These are phyloP conservation scores for Biscogniauxia marginata DNA, from an alignment of 2,329 filamentous ascomycete species.

Conservation along the genomic window DNA sequence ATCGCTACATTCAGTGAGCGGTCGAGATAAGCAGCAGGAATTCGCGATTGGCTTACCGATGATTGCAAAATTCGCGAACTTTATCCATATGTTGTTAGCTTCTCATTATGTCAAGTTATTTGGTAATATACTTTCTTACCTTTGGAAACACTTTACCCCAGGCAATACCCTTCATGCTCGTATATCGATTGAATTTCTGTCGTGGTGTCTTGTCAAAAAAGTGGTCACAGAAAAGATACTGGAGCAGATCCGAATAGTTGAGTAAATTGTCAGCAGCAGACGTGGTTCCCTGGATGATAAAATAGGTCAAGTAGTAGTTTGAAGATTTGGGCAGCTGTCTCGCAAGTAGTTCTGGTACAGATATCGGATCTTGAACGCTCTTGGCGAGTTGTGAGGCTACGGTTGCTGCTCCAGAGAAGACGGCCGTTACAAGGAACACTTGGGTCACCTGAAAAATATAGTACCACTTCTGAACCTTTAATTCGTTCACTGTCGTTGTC, in stretches of 20 bases:
- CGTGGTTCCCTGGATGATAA: constrained; percentile 70
- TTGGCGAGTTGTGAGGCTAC: constrained; percentile 27
- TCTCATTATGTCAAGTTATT: constrained; percentile 36
- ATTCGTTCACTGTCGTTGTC: constrained; percentile 68
- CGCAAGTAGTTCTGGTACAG: constrained; percentile 53
- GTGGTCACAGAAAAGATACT: constrained; percentile 62
- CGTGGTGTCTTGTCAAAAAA: constrained; percentile 69
- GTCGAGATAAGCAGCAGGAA: neutral
- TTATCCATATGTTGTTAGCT: constrained; percentile 5
- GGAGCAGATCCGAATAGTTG: constrained; percentile 58
- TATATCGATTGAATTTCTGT: constrained; percentile 67
- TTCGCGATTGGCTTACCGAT: constrained; percentile 24
- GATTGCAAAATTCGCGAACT: constrained; percentile 35
- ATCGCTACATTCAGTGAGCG: constrained; percentile 40
- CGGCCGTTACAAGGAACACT: constrained; percentile 78
- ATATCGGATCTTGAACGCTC: constrained; percentile 26
- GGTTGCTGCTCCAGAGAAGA: constrained; percentile 60
- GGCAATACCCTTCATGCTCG: constrained; percentile 57
- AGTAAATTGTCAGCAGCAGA: constrained; percentile 66
- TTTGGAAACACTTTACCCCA: constrained; percentile 70
- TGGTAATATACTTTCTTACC: constrained; percentile 49
- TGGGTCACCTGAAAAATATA: constrained; percentile 80
- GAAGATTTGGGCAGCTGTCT: constrained; percentile 65
- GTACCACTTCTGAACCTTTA: constrained; percentile 76
- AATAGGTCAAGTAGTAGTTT: constrained; percentile 78